Evolutionary conservation across 2,329 filamentous ascomycete genomes (phyloP), one percentile per base, ranked within the genome.

Genomic region (Arthroderma uncinatum): DNA sequence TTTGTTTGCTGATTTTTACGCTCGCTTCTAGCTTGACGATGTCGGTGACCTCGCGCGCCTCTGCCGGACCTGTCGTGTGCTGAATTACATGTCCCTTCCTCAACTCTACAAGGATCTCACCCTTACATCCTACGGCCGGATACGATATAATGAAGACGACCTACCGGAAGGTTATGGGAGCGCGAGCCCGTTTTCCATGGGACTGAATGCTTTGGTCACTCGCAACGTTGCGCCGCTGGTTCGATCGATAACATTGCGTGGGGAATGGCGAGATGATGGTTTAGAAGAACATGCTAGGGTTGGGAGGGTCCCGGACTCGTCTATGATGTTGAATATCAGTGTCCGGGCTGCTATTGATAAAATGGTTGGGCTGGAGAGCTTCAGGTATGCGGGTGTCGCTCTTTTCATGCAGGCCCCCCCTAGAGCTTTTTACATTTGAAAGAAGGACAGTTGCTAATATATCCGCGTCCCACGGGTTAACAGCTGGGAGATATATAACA

Each of bases 11-110:
- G 19, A 30, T 19, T 19, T 6, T 1, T 19, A 16, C 14, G 10
- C 5, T 33, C 28, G n/a, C 40, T 47, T 12, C 9, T 53, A 82
- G 79, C 70, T 84, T 52, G 79, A 83, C 60, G 74, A 83, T 70
- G 72, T 75, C 44, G 77, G 70, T 59, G 82, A 84, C 64, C 75
- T 84, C 25, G 80, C 81, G 33, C 75, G 80, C 59, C 68, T 83
- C 55, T 82, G 80, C 61, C 76, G 80, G 58, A 82, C 81, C 54
- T 83, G 79, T 60, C 76, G 80, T 12, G 74, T 84, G 40, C 75
- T 84, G 63, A 81, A 83, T 62, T 85, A 84, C 70, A 83, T 85
- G 80, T 75, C 79, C 34, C 71, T 84, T 2, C 82, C 82, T 19
- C 79, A 79, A 57, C 76, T 85, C 40, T 85, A 84, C 68, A 74